phyloP scores from a whole-genome alignment of 495 filamentous ascomycete genomes.

The Podospora comata region DNA sequence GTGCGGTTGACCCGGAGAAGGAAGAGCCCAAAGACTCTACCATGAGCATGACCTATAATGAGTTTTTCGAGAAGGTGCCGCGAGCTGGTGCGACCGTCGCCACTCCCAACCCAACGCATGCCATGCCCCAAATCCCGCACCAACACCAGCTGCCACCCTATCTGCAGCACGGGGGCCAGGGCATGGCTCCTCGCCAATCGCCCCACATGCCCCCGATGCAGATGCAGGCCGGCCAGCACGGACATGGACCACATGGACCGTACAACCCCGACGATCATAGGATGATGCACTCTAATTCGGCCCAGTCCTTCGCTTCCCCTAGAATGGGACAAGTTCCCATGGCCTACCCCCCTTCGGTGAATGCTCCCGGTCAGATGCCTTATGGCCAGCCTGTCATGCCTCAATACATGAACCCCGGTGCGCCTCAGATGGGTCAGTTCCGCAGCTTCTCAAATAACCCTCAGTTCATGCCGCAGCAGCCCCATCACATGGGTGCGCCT shows the following conservation, averaged over 20 bases:
- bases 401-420: constrained; percentile 64
- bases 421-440: constrained; percentile 52
- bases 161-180: constrained; percentile 48
- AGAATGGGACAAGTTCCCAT: constrained; percentile 66
- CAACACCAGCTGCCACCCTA: constrained; percentile 76
- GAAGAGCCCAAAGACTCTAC: constrained; percentile 60
- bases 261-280: constrained; percentile 75
- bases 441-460: constrained; percentile 55
- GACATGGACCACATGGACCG: constrained; percentile 56
- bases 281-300: constrained; percentile 78
- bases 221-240: constrained; percentile 60
- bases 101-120: constrained; percentile 60
- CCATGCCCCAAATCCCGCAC: constrained; percentile 60
- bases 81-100: constrained; percentile 55
- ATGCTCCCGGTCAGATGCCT: constrained; percentile 61
- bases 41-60: constrained; percentile 59
- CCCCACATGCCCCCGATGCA: constrained; percentile 64
- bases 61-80: constrained; percentile 68
- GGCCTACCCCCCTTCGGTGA: constrained; percentile 69
- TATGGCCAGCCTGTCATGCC: constrained; percentile 72
- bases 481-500: constrained; percentile 60
- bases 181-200: constrained; percentile 52
- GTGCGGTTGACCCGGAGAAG: constrained; percentile 49
- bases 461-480: constrained; percentile 65
- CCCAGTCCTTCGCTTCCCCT: constrained; percentile 74